Evolutionary conservation across 768 basidiomycete species (phyloP).

Genomic region (Boletus patriciae): DNA sequence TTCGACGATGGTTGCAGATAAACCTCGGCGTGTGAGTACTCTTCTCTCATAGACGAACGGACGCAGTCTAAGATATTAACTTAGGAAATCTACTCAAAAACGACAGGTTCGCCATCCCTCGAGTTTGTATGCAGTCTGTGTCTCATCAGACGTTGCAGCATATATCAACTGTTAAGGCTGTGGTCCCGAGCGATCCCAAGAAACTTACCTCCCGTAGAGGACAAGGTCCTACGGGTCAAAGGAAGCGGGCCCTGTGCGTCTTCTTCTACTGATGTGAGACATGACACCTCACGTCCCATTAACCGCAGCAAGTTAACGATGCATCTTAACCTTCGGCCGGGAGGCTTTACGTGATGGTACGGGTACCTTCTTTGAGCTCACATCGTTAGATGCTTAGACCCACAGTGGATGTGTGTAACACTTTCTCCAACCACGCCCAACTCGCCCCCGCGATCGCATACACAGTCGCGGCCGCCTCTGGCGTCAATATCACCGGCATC

Average conservation of each 20-base stretch:
- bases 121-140: background rate
- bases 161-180: background rate
- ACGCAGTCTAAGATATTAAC: background rate
- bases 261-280: background rate
- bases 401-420: background rate
- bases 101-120: background rate
- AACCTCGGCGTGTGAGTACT: background rate
- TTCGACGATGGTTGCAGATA: background rate
- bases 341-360: background rate
- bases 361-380: too few relatives aligned
- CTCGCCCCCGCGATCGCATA: too few relatives aligned
- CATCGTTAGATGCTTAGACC: background rate
- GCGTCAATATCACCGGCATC: too few relatives aligned
- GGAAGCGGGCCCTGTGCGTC: background rate
- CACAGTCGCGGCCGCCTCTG: too few relatives aligned
- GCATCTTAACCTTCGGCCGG: background rate
- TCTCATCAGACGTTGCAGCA: background rate
- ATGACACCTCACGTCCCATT: background rate
- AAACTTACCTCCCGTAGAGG: too few relatives aligned
- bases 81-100: background rate
- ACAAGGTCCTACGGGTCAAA: background rate
- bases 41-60: background rate
- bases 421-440: too few relatives aligned
- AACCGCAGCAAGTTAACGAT: background rate
- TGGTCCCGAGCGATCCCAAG: background rate